Base-by-base conservation (phyloP, 495 filamentous ascomycete genomes). In the Lasiosphaeria ovina region DNA sequence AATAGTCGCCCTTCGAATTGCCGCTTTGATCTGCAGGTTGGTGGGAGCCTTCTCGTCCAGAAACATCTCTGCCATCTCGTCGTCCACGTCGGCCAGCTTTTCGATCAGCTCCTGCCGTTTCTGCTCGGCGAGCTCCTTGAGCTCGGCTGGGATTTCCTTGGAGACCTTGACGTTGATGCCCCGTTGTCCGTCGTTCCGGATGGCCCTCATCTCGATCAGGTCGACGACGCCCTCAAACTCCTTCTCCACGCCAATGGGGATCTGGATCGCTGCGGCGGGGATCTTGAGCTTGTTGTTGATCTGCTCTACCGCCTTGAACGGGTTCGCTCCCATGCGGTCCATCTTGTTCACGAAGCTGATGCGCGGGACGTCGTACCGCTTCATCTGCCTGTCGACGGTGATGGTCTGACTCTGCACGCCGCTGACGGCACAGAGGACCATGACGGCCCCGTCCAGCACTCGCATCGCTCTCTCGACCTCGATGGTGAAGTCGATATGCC, bases 341-440 rank as follows among this genome's bases (percentile, higher is more conserved):
- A 99, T 99, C 83, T 99, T 99, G 80, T 99, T 99, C 66, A 99
- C 82, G 72, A 99, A 99, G 58, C 88, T 93, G 66, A 99, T 89
- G 62, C 95, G 82, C 38, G 95, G 95, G 54, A 99, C 86, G 69
- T 97, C 96, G 79, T 99, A 99, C 54, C 95, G 85, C 78, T 89
- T 89, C 95, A 99, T 99, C 80, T 99, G 95, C 61, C 95, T 81
- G 74, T 99, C 93, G 54, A 99, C 95, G 1, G 95, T 99, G 63
- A 97, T 97, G 5, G 95, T 99, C 77, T 99, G 95, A 66, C 86
- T 90, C 79, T 99, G 95, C 3, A 99, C 95, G 70, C 95, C 95
- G 58, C 90, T 94, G 35, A 98, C 95, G 51, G 95, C 95, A 74
- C 95, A 99, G 33, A 99, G 81, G 71, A 99, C 96, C 92, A 99